Evolutionary conservation across 78 protist species (phyloP), one percentile per base, ranked within the genome.

Genomic region (Creolimax fragrantissima): DNA sequence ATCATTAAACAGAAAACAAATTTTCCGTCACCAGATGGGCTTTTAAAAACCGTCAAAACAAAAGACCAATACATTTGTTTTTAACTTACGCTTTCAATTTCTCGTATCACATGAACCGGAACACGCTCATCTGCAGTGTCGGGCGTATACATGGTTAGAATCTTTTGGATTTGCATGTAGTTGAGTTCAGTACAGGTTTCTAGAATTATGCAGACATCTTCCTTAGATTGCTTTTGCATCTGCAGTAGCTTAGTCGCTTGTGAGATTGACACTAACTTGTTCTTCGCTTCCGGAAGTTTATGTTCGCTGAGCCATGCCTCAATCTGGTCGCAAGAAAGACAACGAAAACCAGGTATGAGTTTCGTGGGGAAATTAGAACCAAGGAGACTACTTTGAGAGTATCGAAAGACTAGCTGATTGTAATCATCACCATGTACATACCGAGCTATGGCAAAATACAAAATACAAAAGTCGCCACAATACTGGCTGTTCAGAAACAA

Each of bases 201-300:
- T 36, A 66, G 5, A 35, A 90, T 47, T 5, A 5, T 3, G 3
- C 66, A 41, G 3, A 67, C 7, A 66, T 90, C 92, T 3, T 66
- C 92, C 36, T 41, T 2, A 32, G 81, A 5, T 32, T 17, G 6
- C 83, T 47, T 90, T 37, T 4, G 74, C 42, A 42, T 35, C 7
- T 67, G 83, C 44, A 90, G 85, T 47, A 90, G 85, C n/a, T 90
- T 35, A 41, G 85, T 67, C 84, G 91, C 67, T 45, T 85, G 89
- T 36, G 89, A n/a, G 43, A 45, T 5, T 36, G n/a, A 39, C 42
- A 2, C 81, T 43, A 41, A 3, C 81, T 44, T 39, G 81, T 6
- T 17, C 7, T 83, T 83, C 7, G 86, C 86, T 41, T 0, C 7
- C 7, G 35, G 44, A 5, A 83, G 86, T 24, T 83, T 83, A 41